Evolutionary conservation across 2,329 filamentous ascomycete genomes (phyloP).

Genomic region (Orbilia blumenaviensis): DNA sequence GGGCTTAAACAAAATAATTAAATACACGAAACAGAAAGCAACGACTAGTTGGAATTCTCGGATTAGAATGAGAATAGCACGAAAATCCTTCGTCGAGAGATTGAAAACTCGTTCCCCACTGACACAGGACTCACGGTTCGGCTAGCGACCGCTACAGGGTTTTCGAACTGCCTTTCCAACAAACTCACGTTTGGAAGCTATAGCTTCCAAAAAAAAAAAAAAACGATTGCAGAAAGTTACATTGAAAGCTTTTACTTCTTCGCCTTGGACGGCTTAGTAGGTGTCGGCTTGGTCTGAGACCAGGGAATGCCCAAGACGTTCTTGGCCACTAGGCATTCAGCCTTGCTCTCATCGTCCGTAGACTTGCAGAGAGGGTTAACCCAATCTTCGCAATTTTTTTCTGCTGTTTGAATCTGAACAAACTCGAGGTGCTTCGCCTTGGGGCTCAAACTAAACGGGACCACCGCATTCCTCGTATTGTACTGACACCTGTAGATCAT

Average conservation of each 20-base stretch:
- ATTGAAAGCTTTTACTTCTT: neutral
- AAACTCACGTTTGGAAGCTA: too few relatives aligned
- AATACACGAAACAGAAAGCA: too few relatives aligned
- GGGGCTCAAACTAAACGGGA: neutral
- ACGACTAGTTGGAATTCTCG: too few relatives aligned
- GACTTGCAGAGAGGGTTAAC: constrained; percentile 7
- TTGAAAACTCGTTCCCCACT: too few relatives aligned
- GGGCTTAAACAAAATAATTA: too few relatives aligned
- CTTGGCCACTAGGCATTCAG: constrained; percentile 26
- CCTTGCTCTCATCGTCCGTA: constrained; percentile 21
- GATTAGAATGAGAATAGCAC: too few relatives aligned
- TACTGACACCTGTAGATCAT: neutral
- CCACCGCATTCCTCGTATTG: neutral
- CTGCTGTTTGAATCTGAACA: neutral
- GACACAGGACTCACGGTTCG: neutral
- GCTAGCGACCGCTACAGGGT: too few relatives aligned
- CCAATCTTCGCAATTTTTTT: neutral
- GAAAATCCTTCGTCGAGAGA: too few relatives aligned
- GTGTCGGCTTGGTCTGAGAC: neutral
- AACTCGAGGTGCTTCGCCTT: neutral
- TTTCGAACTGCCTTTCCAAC: too few relatives aligned
- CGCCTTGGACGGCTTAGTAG: neutral
- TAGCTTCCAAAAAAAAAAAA: neutral
- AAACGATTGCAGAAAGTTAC: neutral
- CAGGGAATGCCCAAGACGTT: constrained; percentile 21